These are phyloP conservation scores for Aspergillus spinulosporus DNA, from an alignment of 2,329 filamentous ascomycete species.

Conservation along the genomic window DNA sequence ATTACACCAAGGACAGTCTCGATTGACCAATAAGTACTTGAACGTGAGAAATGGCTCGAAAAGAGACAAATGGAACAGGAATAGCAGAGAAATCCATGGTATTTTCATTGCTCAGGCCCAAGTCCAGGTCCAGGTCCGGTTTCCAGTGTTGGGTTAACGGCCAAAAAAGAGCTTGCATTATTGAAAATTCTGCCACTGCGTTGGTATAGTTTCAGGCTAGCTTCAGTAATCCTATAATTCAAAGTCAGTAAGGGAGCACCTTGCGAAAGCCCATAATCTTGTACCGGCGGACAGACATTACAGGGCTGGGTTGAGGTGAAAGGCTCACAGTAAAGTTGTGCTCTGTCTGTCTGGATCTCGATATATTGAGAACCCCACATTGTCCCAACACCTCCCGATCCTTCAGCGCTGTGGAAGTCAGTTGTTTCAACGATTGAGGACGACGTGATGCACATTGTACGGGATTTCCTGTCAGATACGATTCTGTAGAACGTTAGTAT, in stretches of 20 bases:
- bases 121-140: slow-evolving; percentile 5
- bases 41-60: slow-evolving; percentile 19
- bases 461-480: not conserved
- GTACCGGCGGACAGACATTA: not conserved
- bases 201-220: slow-evolving; percentile 11
- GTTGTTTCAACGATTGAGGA: not conserved
- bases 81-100: slow-evolving; percentile 11
- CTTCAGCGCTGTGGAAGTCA: not conserved
- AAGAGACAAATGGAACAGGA: slow-evolving; percentile 11
- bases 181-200: slow-evolving; percentile 1
- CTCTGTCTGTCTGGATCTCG: not conserved
- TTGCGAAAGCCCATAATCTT: no score
- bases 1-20: slow-evolving; percentile 29
- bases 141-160: slow-evolving; percentile 6
- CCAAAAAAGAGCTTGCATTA: slow-evolving; percentile 11
- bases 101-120: slow-evolving; percentile 14
- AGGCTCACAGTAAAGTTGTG: slow-evolving; percentile 13
- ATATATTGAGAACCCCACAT: slow-evolving; percentile 1
- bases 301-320: slow-evolving; percentile 8
- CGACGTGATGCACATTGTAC: not conserved
- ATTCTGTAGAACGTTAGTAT: slow-evolving; percentile 2
- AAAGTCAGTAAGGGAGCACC: slow-evolving; percentile 7
- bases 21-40: slow-evolving; percentile 36
- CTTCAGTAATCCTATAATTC: slow-evolving; percentile 5
- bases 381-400: not conserved